Percentiles rank a stretch among this genome's conserved stretches.
Evolutionary conservation across 768 basidiomycete genomes (phyloP).

Genomic region (Naematelia aurantialba): DNA sequence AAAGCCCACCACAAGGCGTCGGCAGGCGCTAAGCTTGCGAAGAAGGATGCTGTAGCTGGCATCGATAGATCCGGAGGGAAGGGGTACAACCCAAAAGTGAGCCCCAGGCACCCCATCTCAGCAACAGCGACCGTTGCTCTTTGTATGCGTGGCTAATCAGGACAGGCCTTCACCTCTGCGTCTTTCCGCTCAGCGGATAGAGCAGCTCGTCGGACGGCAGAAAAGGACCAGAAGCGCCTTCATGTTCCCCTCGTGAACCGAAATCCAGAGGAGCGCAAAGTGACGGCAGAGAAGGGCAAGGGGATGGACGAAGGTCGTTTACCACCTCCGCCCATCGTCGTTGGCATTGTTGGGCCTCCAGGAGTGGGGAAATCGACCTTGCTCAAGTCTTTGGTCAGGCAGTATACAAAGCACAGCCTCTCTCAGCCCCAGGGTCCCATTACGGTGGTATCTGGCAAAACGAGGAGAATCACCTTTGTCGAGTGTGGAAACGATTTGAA

Average conservation of each 20-base stretch:
- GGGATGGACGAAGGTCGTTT: conserved; percentile 58
- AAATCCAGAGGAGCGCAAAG: conserved; percentile 62
- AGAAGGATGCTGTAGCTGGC: conserved; percentile 63
- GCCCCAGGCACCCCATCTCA: conserved; percentile 17
- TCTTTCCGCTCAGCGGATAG: conserved; percentile 84
- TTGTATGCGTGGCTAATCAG: conserved; percentile 8
- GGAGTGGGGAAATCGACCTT: conserved; percentile 94
- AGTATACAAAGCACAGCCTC: conserved; percentile 90
- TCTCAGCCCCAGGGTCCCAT: conserved; percentile 87
- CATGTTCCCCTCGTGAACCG: conserved; percentile 95
- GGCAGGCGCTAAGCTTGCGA: conserved; percentile 69
- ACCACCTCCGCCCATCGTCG: conserved; percentile 84
- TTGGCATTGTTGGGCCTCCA: conserved; percentile 92
- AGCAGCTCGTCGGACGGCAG: conserved; percentile 83
- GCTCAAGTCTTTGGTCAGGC: conserved; percentile 80
- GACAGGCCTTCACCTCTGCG: conserved; percentile 81
- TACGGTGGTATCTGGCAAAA: conserved; percentile 91
- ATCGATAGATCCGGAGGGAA: conserved; percentile 66
- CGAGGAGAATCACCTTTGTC: conserved; percentile 85
- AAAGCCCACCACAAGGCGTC: conserved; percentile 75
- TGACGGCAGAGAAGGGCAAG: conserved; percentile 46
- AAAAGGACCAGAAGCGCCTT: conserved; percentile 86
- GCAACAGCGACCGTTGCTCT: conserved; percentile 2
- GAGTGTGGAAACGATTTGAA: conserved; percentile 98
- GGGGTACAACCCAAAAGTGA: conserved; percentile 86